phyloP scores from a whole-genome alignment of 2,329 filamentous ascomycete genomes.

The Epichloe hybrida region DNA sequence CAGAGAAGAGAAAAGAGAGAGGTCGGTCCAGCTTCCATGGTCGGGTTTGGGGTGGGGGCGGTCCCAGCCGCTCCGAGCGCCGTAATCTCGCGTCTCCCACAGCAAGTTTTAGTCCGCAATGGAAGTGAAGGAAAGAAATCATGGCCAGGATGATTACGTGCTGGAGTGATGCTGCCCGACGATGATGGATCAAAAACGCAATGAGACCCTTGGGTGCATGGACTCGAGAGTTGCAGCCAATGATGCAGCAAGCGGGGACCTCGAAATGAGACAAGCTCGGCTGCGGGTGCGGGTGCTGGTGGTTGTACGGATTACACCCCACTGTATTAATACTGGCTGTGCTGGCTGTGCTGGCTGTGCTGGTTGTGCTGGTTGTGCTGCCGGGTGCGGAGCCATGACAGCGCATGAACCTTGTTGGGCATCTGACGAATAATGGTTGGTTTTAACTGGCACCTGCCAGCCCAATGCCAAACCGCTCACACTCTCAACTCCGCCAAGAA shows the following conservation, averaged over 20 bases:
- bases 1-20: background rate
- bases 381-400: slow-evolving; percentile 2
- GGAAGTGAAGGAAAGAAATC: background rate
- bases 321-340: no score
- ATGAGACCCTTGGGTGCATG: slow-evolving; percentile 5
- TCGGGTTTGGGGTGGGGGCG: background rate
- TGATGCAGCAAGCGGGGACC: slow-evolving; percentile 3
- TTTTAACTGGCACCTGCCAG: no score
- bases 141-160: background rate
- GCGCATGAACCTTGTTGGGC: slow-evolving; percentile 1
- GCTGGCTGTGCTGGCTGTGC: background rate
- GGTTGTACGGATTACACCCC: no score
- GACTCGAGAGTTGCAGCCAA: slow-evolving; percentile 5
- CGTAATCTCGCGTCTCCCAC: background rate
- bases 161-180: slow-evolving; percentile 13
- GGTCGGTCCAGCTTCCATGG: background rate
- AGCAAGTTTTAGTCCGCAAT: no score
- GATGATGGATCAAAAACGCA: slow-evolving; percentile 1
- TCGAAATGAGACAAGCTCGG: background rate
- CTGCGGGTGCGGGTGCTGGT: no score
- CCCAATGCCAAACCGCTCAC: no score
- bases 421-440: background rate
- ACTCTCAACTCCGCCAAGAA: no score
- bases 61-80: background rate
- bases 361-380: background rate